Base-by-base conservation (phyloP, 129 eudicot genomes). In the Artemisia argyi region DNA sequence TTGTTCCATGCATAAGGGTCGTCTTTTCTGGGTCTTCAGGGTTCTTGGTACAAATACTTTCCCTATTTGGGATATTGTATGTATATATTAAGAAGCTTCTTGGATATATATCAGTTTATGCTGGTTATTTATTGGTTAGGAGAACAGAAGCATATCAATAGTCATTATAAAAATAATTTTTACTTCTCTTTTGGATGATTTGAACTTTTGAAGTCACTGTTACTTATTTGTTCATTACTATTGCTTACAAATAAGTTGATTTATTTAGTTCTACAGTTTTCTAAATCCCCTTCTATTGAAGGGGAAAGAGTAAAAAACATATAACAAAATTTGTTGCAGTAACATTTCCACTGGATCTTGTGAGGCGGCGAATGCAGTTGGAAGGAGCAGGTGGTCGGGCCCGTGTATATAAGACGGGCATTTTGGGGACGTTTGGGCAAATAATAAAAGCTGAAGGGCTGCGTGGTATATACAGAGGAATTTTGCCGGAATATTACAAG, bases 351-450 rank as follows among this genome's bases (percentile, higher is more conserved):
- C 72, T 94, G 72, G 98, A 94, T 84, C 92, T 94, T 18, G 98
- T 94, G 83, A 94, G 98, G 82, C 82, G 98, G 51, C 76, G 98
- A 72, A 94, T 87, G 97, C 98, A 94, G 69, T 73, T 94, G 82
- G 96, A 94, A 86, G 98, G 98, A 73, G 98, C 93, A 30, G 98
- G 87, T 75, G 98, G 98, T 24, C 79, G 86, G 68, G 97, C 91
- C 22, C 97, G 80, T 65, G 91, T 94, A 35, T 94, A 94, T 58
- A 90, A 78, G 32, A 79, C 85, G 4, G 98, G 98, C 55, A 61
- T 94, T 74, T 74, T 90, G 20, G 96, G 97, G 52, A 86, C 97
- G 12, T 82, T 90, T 63, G 76, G 85, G 49, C 85, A 94, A 16
- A 94, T 94, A 19, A 73, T 85, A 39, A 79, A 77, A 56, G 81